Evolutionary conservation across 2,329 filamentous ascomycete genomes (phyloP).

Genomic region (Ophiocordyceps polyrhachis-furcata): DNA sequence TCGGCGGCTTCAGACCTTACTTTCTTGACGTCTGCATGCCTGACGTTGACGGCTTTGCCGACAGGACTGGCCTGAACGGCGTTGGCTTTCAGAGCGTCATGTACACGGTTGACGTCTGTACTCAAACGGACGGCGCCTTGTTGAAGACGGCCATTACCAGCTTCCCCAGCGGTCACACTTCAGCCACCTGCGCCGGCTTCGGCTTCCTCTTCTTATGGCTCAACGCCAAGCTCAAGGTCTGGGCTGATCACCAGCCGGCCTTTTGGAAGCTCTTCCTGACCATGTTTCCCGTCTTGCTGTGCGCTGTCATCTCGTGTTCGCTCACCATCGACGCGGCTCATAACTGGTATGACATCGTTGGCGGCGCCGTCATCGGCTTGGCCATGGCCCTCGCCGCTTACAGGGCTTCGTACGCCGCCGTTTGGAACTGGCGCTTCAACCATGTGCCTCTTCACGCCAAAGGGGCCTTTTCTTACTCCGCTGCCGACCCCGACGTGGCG

Average conservation of each 20-base stretch:
- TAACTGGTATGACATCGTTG: slow-evolving; percentile 52
- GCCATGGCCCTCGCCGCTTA: slow-evolving; percentile 44
- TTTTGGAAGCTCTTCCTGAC: slow-evolving; percentile 47
- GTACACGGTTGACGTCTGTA: slow-evolving; percentile 46
- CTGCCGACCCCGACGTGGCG: slow-evolving; percentile 3
- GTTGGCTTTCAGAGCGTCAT: slow-evolving; percentile 39
- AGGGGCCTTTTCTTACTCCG: slow-evolving; percentile 3
- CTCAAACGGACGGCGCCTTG: slow-evolving; percentile 26
- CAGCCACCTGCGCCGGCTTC: slow-evolving; percentile 43
- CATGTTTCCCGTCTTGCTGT: slow-evolving; percentile 40
- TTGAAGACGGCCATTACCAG: slow-evolving; percentile 44
- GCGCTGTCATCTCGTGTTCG: slow-evolving; percentile 38
- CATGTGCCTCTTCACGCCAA: slow-evolving; percentile 41
- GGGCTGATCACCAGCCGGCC: slow-evolving; percentile 43
- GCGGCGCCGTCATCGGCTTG: slow-evolving; percentile 43
- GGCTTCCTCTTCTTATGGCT: slow-evolving; percentile 49
- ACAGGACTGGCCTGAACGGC: slow-evolving; percentile 19
- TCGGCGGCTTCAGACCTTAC: slow-evolving; percentile 44
- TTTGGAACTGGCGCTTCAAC: slow-evolving; percentile 51
- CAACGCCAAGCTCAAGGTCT: slow-evolving; percentile 56
- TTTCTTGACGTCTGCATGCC: slow-evolving; percentile 48
- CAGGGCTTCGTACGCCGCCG: slow-evolving; percentile 44
- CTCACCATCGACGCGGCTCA: slow-evolving; percentile 48
- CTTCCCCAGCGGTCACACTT: slow-evolving; percentile 51
- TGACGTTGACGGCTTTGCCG: slow-evolving; percentile 18